Conservation (phyloP, 2,329 filamentous ascomycete genomes). For the Ascochyta fabae region DNA sequence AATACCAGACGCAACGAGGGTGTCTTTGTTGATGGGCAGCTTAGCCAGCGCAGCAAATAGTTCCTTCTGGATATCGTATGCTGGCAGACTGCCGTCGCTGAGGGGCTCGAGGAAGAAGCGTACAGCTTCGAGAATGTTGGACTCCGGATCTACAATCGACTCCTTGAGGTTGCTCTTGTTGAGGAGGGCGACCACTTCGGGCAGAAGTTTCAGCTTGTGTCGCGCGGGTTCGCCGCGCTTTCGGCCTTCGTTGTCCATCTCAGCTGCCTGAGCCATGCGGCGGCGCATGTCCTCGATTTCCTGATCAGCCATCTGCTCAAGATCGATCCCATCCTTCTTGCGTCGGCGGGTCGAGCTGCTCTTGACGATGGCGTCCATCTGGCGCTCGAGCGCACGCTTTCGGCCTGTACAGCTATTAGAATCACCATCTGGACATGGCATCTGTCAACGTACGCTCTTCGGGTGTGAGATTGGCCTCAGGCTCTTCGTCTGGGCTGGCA, state of each 20-base stretch:
- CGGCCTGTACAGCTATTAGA: slow-evolving; percentile 58
- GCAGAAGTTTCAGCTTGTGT: slow-evolving; percentile 92
- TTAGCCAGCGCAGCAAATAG: slow-evolving; percentile 81
- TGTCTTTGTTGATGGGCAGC: slow-evolving; percentile 89
- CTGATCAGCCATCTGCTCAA: slow-evolving; percentile 88
- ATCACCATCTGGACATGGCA: not conserved
- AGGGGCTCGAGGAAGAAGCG: slow-evolving; percentile 97
- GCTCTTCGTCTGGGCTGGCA: slow-evolving; percentile 62
- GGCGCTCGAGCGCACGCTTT: slow-evolving; percentile 80
- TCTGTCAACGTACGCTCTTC: slow-evolving; percentile 71
- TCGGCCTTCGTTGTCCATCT: slow-evolving; percentile 83
- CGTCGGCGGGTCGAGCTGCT: slow-evolving; percentile 74
- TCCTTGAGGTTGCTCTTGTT: slow-evolving; percentile 88
- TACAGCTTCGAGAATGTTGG: slow-evolving; percentile 91
- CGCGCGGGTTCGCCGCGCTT: slow-evolving; percentile 80
- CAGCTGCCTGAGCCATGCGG: slow-evolving; percentile 88
- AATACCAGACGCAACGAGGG: slow-evolving; percentile 87
- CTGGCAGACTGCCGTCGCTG: slow-evolving; percentile 90
- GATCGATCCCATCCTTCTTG: slow-evolving; percentile 89
- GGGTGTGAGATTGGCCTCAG: slow-evolving; percentile 80
- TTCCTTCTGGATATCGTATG: slow-evolving; percentile 97
- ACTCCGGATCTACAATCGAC: slow-evolving; percentile 89
- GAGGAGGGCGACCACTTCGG: slow-evolving; percentile 84
- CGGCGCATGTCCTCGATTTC: slow-evolving; percentile 87
- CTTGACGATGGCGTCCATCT: slow-evolving; percentile 88